phyloP scores from a whole-genome alignment of 2,329 filamentous ascomycete genomes.

The Dendryphion nanum region DNA sequence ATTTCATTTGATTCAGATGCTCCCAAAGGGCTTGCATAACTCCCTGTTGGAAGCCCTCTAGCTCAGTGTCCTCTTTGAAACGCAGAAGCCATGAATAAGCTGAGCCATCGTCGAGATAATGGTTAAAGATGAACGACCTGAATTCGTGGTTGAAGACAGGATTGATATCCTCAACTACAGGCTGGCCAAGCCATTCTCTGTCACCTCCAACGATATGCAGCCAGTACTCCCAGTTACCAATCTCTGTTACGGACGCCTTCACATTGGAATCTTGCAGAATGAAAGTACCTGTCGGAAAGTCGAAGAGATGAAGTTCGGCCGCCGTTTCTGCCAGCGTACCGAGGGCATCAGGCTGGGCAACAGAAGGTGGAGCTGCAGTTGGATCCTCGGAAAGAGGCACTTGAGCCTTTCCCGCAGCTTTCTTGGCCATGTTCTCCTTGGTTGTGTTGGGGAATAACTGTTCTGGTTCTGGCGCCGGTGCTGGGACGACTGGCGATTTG shows the following conservation, averaged over 20 bases:
- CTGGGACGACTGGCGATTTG: conserved; percentile 32
- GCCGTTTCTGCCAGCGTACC: conserved; percentile 73
- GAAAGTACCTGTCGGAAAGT: conserved; percentile 84
- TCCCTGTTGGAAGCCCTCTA: conserved; percentile 88
- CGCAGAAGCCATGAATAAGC: conserved; percentile 94
- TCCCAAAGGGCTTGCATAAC: conserved; percentile 97
- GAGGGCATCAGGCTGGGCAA: conserved; percentile 62
- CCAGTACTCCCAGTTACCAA: conserved; percentile 94
- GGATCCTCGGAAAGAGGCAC: conserved; percentile 42
- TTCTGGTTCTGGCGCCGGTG: conserved; percentile 28
- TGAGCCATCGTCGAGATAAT: conserved; percentile 82
- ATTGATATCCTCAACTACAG: conserved; percentile 86
- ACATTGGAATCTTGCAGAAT: conserved; percentile 74
- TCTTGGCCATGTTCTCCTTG: conserved; percentile 44
- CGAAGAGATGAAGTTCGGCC: conserved; percentile 90
- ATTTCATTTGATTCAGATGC: conserved; percentile 89
- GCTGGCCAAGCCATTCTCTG: conserved; percentile 82
- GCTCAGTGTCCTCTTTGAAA: conserved; percentile 77
- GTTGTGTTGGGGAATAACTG: conserved; percentile 37
- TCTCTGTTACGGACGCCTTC: conserved; percentile 76
- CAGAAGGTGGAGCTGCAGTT: conserved; percentile 60
- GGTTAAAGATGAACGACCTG: conserved; percentile 98
- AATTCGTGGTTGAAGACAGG: conserved; percentile 99
- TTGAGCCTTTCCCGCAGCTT: conserved; percentile 33
- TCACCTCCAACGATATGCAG: conserved; percentile 76